Percentiles rank a stretch among this genome's conserved stretches.
These are phyloP conservation scores for Curvularia sp. DNA, from an alignment of 2,329 filamentous ascomycete genomes.

Conservation along the genomic window DNA sequence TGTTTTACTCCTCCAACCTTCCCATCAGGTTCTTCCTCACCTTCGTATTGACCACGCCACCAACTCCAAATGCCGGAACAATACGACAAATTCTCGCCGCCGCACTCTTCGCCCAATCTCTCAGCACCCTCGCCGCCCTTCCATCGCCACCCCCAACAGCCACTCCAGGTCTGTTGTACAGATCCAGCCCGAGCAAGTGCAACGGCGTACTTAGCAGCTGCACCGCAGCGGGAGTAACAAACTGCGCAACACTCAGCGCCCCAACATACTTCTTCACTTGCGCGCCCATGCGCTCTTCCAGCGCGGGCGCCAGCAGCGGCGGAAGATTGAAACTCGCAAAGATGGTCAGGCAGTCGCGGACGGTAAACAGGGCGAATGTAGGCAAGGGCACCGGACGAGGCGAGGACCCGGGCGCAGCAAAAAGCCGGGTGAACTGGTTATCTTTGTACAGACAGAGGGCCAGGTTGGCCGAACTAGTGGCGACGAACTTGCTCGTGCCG, in stretches of 20 bases:
- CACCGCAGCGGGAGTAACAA: constrained; percentile 77
- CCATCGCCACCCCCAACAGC: constrained; percentile 62
- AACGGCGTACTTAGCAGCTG: constrained; percentile 83
- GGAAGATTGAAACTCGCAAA: constrained; percentile 94
- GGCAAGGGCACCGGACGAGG: constrained; percentile 67
- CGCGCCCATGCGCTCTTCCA: constrained; percentile 56
- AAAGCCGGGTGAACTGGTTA: constrained; percentile 81
- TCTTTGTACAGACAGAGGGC: constrained; percentile 89
- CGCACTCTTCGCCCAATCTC: constrained; percentile 78
- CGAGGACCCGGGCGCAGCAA: constrained; percentile 64
- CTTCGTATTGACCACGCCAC: constrained; percentile 83
- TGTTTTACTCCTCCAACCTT: constrained; percentile 29
- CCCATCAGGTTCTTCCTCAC: constrained; percentile 73
- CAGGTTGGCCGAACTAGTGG: constrained; percentile 83
- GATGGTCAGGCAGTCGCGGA: constrained; percentile 86
- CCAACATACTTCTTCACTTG: constrained; percentile 62
- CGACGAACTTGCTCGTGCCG: constrained; percentile 80
- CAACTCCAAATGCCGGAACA: constrained; percentile 86
- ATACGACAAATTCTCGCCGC: constrained; percentile 82
- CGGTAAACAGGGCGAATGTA: constrained; percentile 79
- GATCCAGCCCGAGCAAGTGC: constrained; percentile 82
- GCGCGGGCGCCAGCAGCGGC: constrained; percentile 73
- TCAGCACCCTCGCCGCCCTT: constrained; percentile 71
- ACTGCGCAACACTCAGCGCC: constrained; percentile 69
- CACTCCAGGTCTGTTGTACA: constrained; percentile 75